Conservation (phyloP, 352 stramenopile genomes). For the Phytophthora pini region DNA sequence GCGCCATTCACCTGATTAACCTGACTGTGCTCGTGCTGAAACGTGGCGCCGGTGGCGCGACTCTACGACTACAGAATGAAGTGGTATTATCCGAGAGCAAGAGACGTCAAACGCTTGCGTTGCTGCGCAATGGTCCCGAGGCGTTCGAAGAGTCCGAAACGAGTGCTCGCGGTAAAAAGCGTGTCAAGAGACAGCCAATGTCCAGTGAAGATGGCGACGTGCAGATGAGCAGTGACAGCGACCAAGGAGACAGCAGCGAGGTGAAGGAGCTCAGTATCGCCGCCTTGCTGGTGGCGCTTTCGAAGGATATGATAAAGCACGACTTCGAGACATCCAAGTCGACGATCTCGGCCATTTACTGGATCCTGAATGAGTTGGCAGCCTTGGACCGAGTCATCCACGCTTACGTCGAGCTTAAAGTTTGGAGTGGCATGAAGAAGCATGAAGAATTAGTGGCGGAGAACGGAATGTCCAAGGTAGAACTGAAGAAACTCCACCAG, state of each 20-base stretch:
- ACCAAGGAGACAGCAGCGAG: slow-evolving; percentile 57
- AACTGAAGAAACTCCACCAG: slow-evolving; percentile 83
- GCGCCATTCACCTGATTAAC: slow-evolving; percentile 75
- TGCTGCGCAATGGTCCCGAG: slow-evolving; percentile 66
- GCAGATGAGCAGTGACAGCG: slow-evolving; percentile 78
- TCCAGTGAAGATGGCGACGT: slow-evolving; percentile 61
- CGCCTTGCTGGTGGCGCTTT: slow-evolving; percentile 58
- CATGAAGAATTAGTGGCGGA: slow-evolving; percentile 53
- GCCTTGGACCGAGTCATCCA: slow-evolving; percentile 58
- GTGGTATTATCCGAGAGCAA: slow-evolving; percentile 52
- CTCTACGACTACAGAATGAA: slow-evolving; percentile 30
- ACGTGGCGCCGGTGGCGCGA: slow-evolving; percentile 24
- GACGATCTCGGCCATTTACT: slow-evolving; percentile 82
- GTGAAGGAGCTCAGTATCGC: slow-evolving; percentile 75
- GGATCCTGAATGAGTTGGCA: slow-evolving; percentile 76
- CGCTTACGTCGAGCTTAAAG: slow-evolving; percentile 59
- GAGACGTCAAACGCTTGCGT: slow-evolving; percentile 48
- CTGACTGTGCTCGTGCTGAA: slow-evolving; percentile 70
- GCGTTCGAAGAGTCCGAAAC: slow-evolving; percentile 67
- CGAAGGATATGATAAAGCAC: slow-evolving; percentile 77
- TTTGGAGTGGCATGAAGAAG: slow-evolving; percentile 75
- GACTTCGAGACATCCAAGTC: slow-evolving; percentile 83
- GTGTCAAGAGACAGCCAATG: slow-evolving; percentile 63
- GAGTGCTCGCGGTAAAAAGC: slow-evolving; percentile 63
- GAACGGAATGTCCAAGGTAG: slow-evolving; percentile 71